Evolutionary conservation across 495 filamentous ascomycete genomes (phyloP).

Genomic region (Xylaria intraflava): DNA sequence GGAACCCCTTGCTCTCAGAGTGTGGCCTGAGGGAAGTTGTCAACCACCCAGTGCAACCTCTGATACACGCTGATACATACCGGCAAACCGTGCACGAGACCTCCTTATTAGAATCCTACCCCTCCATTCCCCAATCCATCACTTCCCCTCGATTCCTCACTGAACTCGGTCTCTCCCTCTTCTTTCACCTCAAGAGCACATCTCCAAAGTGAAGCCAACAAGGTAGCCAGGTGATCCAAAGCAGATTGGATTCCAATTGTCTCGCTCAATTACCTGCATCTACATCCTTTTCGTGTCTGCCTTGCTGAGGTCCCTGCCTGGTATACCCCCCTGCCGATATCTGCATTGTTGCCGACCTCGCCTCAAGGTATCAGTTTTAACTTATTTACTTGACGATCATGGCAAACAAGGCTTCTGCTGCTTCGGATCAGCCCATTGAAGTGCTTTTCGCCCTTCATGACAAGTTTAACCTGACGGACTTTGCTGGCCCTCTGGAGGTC

Average conservation of each 20-base stretch:
- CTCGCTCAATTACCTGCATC: background rate
- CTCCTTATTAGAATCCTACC: slow-evolving; percentile 7
- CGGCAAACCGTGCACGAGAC: background rate
- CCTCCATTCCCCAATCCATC: slow-evolving; percentile 8
- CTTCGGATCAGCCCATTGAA: slow-evolving; percentile 44
- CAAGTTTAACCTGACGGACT: slow-evolving; percentile 54
- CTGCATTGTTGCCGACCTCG: background rate
- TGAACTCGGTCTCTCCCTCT: background rate
- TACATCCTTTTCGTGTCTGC: background rate
- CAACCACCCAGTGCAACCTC: background rate
- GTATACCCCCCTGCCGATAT: background rate
- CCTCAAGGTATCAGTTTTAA: background rate
- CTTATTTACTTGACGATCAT: slow-evolving; percentile 30
- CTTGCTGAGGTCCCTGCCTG: background rate
- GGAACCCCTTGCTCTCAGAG: background rate
- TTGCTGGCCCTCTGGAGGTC: slow-evolving; percentile 61
- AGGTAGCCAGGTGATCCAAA: background rate
- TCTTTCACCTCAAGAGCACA: slow-evolving; percentile 7
- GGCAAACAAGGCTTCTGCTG: slow-evolving; percentile 42
- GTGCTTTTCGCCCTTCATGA: slow-evolving; percentile 45
- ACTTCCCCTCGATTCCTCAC: slow-evolving; percentile 7
- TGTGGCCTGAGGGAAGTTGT: background rate
- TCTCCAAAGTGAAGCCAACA: background rate
- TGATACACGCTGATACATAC: background rate
- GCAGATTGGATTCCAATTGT: background rate